These are phyloP conservation scores for Kodamaea lidongshanica DNA, from an alignment of 805 yeast genomes.

Conservation along the genomic window DNA sequence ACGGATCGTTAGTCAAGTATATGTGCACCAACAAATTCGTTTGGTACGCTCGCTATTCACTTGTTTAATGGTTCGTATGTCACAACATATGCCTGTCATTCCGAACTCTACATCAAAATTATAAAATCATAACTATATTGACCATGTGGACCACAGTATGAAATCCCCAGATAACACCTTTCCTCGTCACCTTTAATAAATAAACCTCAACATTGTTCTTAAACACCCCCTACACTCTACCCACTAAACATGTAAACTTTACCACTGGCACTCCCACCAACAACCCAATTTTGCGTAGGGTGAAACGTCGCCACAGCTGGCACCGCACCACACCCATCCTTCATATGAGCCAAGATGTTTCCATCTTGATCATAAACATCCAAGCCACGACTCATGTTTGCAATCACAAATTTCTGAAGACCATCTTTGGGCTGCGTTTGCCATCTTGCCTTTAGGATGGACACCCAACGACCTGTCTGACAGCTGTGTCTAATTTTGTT, in stretches of 20 bases:
- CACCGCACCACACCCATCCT: constrained; percentile 70
- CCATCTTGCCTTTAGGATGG: constrained; percentile 85
- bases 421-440: constrained; percentile 67
- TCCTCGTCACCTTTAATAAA: no score
- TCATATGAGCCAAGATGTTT: constrained; percentile 67
- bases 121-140: no score
- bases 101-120: no score
- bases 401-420: constrained; percentile 80
- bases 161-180: no score
- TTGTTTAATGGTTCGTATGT: no score
- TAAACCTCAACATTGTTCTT: no score
- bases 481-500: constrained; percentile 79
- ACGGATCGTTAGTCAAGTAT: no score
- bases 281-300: constrained; percentile 82
- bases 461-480: constrained; percentile 96
- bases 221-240: not conserved
- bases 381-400: constrained; percentile 82
- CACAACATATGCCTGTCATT: no score
- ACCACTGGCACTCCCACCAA: constrained; percentile 93
- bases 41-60: no score
- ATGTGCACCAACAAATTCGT: no score
- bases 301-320: constrained; percentile 88
- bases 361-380: constrained; percentile 81
- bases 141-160: no score
- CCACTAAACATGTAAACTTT: constrained; percentile 58